Percentiles rank a stretch among this genome's conserved stretches.
Evolutionary conservation across 2,329 filamentous ascomycete species (phyloP).

Genomic region (Phoma sp.): DNA sequence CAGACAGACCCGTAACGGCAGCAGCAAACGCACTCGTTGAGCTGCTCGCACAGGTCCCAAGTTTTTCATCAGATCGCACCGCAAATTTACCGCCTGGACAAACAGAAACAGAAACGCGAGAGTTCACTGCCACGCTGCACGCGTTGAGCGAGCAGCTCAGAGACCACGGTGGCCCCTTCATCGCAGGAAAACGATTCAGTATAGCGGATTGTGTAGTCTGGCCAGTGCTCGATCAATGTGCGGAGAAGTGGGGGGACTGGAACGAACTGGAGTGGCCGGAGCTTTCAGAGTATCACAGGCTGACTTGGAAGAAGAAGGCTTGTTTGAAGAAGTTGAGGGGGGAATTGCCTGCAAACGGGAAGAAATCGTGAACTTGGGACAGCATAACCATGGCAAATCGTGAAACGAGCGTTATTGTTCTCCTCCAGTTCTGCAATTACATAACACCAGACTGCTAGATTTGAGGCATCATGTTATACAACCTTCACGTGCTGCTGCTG

Average conservation of each 20-base stretch:
- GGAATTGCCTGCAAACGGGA: conserved; percentile 13
- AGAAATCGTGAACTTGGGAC: neutral
- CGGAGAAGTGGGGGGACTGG: conserved; percentile 32
- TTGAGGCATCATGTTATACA: neutral
- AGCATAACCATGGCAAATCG: neutral
- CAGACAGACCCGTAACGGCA: conserved; percentile 24
- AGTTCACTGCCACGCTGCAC: conserved; percentile 24
- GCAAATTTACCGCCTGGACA: conserved; percentile 7
- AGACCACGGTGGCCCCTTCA: conserved; percentile 30
- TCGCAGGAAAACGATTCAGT: conserved; percentile 40
- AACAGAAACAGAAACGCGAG: neutral
- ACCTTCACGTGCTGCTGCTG: conserved; percentile 3
- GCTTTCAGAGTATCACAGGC: conserved; percentile 35
- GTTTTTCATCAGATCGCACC: conserved; percentile 26
- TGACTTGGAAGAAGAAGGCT: conserved; percentile 42
- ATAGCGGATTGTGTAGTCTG: conserved; percentile 44
- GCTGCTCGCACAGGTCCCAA: conserved; percentile 17
- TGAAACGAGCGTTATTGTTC: no score
- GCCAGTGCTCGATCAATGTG: conserved; percentile 39
- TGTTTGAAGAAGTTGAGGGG: conserved; percentile 32
- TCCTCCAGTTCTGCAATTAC: no score
- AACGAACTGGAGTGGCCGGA: conserved; percentile 23
- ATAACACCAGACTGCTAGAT: no score
- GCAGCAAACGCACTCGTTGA: conserved; percentile 30
- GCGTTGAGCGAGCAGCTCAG: conserved; percentile 30